phyloP scores from a whole-genome alignment of 2,329 filamentous ascomycete species.

The Clonostachys rhizophaga region DNA sequence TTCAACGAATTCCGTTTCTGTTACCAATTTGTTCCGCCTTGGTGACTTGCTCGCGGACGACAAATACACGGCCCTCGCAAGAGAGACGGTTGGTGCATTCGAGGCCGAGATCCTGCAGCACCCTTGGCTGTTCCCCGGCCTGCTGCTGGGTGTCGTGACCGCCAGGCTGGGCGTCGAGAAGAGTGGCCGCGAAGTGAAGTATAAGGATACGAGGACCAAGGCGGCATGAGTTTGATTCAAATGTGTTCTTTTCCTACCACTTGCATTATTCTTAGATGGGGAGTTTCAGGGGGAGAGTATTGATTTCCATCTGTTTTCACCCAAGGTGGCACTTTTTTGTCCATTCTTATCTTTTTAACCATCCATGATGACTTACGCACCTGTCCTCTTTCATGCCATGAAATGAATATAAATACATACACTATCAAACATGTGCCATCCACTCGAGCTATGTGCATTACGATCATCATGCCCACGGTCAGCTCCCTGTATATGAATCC shows the following conservation, averaged over 20 bases:
- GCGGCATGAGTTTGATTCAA: conserved; percentile 3
- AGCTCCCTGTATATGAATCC: too few species aligned
- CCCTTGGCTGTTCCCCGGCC: conserved; percentile 82
- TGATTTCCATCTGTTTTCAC: too few species aligned
- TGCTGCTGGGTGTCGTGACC: conserved; percentile 72
- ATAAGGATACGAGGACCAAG: conserved; percentile 13
- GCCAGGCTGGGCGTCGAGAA: conserved; percentile 62
- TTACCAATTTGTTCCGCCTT: conserved; percentile 81
- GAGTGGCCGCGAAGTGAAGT: conserved; percentile 15
- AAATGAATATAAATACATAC: too few species aligned
- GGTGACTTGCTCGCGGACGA: conserved; percentile 64
- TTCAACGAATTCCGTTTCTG: conserved; percentile 84
- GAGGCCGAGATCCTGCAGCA: conserved; percentile 90
- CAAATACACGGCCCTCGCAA: conserved; percentile 59
- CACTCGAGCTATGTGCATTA: too few species aligned
- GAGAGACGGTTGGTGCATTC: conserved; percentile 77
- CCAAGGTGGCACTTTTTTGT: too few species aligned
- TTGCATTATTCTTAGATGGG: neutral
- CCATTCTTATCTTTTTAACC: too few species aligned
- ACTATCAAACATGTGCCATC: too few species aligned
- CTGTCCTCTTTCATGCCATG: too few species aligned
- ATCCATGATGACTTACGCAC: too few species aligned
- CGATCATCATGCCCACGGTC: too few species aligned
- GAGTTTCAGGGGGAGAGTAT: too few species aligned
- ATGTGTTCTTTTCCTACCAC: neutral